Percentiles rank a stretch among this genome's conserved stretches.
Conservation (phyloP, 371 early-diverging fungal species). For the Funneliformis caledonium region DNA sequence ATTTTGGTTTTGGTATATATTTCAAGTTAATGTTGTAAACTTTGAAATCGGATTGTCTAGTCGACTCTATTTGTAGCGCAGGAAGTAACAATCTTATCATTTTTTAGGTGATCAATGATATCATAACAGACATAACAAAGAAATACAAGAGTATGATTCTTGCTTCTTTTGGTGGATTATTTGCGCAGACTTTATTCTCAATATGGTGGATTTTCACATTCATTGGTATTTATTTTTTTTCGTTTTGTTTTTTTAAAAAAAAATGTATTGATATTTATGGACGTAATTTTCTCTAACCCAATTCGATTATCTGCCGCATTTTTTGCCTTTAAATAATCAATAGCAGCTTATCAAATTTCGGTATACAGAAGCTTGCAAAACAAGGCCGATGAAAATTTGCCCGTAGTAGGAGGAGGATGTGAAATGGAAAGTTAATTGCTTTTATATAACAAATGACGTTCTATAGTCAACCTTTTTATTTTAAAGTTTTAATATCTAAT, state of each 20-base stretch:
- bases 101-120: conserved; percentile 45
- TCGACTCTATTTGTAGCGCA: not conserved
- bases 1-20: conserved; percentile 44
- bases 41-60: too few relatives aligned
- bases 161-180: conserved; percentile 48
- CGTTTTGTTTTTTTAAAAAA: not conserved
- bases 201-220: conserved; percentile 56
- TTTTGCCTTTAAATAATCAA: not conserved
- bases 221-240: not conserved
- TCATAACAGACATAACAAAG: conserved; percentile 56
- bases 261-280: not conserved
- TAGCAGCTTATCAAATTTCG: conserved; percentile 23
- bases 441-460: too few relatives aligned
- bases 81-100: not conserved
- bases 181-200: conserved; percentile 55
- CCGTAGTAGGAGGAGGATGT: not conserved
- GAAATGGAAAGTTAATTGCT: too few relatives aligned
- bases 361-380: not conserved
- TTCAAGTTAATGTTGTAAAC: not conserved
- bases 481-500: too few relatives aligned
- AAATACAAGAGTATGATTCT: conserved; percentile 60
- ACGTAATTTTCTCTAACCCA: not conserved
- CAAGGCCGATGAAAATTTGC: not conserved
- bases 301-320: not conserved
- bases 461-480: too few relatives aligned